phyloP scores from a whole-genome alignment of 2,329 filamentous ascomycete species.

The Bertia moriformis region DNA sequence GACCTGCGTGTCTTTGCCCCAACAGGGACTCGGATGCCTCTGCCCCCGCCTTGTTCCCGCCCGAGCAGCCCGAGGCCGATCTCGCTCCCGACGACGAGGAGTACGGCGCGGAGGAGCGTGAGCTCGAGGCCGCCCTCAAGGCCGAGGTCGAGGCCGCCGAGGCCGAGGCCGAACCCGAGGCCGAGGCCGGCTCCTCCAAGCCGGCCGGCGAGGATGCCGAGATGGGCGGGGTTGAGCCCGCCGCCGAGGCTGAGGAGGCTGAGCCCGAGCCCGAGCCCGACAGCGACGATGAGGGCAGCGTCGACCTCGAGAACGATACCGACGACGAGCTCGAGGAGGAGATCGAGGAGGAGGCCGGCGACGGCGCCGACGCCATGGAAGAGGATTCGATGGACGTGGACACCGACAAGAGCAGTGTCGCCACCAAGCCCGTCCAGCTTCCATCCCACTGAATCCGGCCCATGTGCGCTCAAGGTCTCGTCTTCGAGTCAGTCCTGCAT shows the following conservation, averaged over 20 bases:
- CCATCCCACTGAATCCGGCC: not conserved
- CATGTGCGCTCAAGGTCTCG: not conserved
- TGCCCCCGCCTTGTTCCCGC: slow-evolving; percentile 87
- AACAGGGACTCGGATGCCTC: slow-evolving; percentile 87
- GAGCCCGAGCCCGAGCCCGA: slow-evolving; percentile 68
- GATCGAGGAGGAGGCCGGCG: slow-evolving; percentile 18
- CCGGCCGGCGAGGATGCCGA: slow-evolving; percentile 51
- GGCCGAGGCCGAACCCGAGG: slow-evolving; percentile 13
- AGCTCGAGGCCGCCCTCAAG: slow-evolving; percentile 48
- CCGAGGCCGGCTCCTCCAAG: no score
- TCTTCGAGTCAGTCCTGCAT: no score
- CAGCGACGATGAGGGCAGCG: slow-evolving; percentile 63
- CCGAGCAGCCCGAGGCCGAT: slow-evolving; percentile 94
- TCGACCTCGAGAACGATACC: slow-evolving; percentile 33
- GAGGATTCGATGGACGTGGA: slow-evolving; percentile 37
- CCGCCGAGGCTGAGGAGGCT: slow-evolving; percentile 49
- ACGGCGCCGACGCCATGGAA: slow-evolving; percentile 9
- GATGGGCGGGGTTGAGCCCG: slow-evolving; percentile 50
- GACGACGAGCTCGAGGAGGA: slow-evolving; percentile 58
- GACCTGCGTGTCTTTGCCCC: slow-evolving; percentile 6
- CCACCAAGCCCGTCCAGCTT: not conserved
- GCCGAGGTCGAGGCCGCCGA: slow-evolving; percentile 34
- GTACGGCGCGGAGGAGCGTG: slow-evolving; percentile 82
- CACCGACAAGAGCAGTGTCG: slow-evolving; percentile 6
- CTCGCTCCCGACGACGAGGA: slow-evolving; percentile 69